Base-by-base conservation (phyloP, 2,329 filamentous ascomycete genomes). In the Xylariaceae sp. region DNA sequence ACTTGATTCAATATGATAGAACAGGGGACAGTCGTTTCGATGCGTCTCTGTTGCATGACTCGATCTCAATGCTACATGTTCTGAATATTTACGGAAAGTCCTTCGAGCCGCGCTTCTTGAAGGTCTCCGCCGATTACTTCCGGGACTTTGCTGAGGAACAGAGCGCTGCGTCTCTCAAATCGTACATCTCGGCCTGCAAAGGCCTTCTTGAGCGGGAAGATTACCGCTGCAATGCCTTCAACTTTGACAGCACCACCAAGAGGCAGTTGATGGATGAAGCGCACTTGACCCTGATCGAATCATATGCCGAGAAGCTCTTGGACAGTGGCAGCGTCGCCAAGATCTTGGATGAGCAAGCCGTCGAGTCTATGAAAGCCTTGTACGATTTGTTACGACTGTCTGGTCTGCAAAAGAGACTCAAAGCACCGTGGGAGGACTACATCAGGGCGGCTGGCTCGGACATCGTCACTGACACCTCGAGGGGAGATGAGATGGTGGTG, bases 401-500 rank as follows among this genome's bases (percentile, higher is more conserved):
- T 4, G 68, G 71, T 8, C 75, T 93, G 6, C 82, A 86, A 18
- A 69, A 72, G 45, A 73, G 76, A 39, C 63, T 98, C 25, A 82
- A 77, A 45, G 55, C 66, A 3, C 77, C 87, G 0, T 96, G 94
- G 68, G 75, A 77, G 46, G 70, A 73, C 21, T 94, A 92, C 61
- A 89, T 96, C 34, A 72, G 80, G 31, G 66, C 72, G 15, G 76
- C 85, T 4, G 92, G 92, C 1, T 75, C 80, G 1, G 61, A 59
- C 2, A 90, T 98, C 37, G 81, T 96, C 5, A 79, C 83, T 39
- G 85, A 94, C 51, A 81, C 81, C 31, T 76, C 80, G 21, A 77
- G 81, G 23, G 80, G 82, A 30, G 79, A 88, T 13, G 78, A 88
- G 31, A 96, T 98, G 89, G 80, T 98, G 1, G 63, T 86, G 5